Evolutionary conservation across 2,329 filamentous ascomycete genomes (phyloP), one percentile per base, ranked within the genome.

Genomic region (Emmonsia crescens): DNA sequence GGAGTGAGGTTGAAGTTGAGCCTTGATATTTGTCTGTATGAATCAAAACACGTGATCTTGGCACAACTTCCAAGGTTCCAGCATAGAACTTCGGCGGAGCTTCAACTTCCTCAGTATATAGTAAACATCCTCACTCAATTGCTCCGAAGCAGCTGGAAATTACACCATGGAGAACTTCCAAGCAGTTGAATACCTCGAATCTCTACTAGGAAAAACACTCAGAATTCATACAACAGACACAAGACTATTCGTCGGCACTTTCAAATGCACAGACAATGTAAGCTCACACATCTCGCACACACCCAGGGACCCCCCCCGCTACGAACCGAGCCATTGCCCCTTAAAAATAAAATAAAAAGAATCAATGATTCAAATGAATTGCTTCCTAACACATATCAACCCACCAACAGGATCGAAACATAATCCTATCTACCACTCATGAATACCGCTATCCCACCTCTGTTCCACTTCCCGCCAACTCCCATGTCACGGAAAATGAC

Each of bases 231-330:
- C 88, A 16, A 89, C 85, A 4, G 93, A 97, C 72, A 85, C 84
- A 19, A 89, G 94, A 63, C 86, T 96, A 73, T 99, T 97, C 74
- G 85, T 91, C 61, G 94, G 94, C 24, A 82, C 86, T 65, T 89
- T 99, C 77, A 96, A 95, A 76, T 99, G 94, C 78, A 96, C 92
- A 36, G 94, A 99, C 78, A 85, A 88, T 63, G 91, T 95, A 77
- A 58, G 83, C 80, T 57, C 48, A 58, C 46, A 6, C 1, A 21
- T n/a, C 14, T 12, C 57, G n/a, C n/a, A n/a, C n/a, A n/a, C 59
- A n/a, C 29, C 29, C 9, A 5, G 51, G 29, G 9, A 19, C n/a
- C n/a, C 16, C 19, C 14, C 59, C 24, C 8, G 21, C 24, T 27
- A 56, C 8, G n/a, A 19, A 10, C 36, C 54, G 6, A 36, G 36